Base-by-base conservation (phyloP, 2,329 filamentous ascomycete genomes). In the Penicillium sp. region DNA sequence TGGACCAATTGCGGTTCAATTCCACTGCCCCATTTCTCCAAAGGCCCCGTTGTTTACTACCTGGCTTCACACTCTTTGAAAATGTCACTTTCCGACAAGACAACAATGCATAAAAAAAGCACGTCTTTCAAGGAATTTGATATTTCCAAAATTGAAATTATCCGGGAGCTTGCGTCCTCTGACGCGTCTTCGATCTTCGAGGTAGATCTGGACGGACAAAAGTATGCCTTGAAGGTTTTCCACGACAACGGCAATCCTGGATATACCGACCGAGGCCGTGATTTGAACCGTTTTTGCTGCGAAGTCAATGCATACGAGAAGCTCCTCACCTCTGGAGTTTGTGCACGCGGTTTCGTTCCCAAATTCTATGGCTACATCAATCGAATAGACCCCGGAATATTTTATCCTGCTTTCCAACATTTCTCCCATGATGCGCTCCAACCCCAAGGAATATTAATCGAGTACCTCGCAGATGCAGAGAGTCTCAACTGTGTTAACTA, bases 211-310 rank as follows among this genome's bases (percentile, higher is more conserved):
- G 24, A 59, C 46, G 60, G 58, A 34, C 27, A 57, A 34, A 54
- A 52, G n/a, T 59, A 53, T 48, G 49, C 47, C 27, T 31, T 62
- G 39, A 64, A 62, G 46, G 21, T 65, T 38, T 65, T 61, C 32
- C 63, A 67, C 40, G 57, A 65, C 40, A 64, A 65, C 46, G 65
- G 64, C 22, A 61, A 67, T 40, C 60, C 60, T 9, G 63, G 63
- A 21, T 64, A 60, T 55, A 56, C 56, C 5, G 43, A 56, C 21
- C 60, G 52, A 42, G 63, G 64, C n/a, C 60, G 64, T 32, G 66
- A 67, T 47, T 36, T 67, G 16, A 62, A 67, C 31, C 54, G 63
- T 5, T 64, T 64, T 51, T 60, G 66, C 48, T 64, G 60, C 48
- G 62, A 67, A 50, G 29, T 56, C 0, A 62, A 59, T 16, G 63